Conservation (phyloP, 2,329 filamentous ascomycete genomes). For the Hypoxylon sp. region DNA sequence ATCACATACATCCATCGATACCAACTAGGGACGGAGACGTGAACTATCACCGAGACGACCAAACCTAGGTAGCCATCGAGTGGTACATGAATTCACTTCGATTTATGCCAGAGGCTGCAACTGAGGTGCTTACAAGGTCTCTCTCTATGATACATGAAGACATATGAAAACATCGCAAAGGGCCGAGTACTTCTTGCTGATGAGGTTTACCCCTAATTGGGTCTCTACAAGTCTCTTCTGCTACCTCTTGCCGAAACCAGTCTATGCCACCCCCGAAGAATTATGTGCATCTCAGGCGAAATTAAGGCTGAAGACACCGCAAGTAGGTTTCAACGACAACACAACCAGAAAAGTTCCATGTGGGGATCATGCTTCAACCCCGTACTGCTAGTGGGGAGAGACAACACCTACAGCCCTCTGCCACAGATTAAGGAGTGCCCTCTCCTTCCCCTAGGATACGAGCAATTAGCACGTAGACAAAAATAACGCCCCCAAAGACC, state of each 20-base stretch:
- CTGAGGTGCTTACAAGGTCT: slow-evolving; percentile 10
- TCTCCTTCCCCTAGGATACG: slow-evolving; percentile 74
- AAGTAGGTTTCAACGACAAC: not conserved
- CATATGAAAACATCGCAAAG: slow-evolving; percentile 14
- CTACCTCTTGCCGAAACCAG: slow-evolving; percentile 26
- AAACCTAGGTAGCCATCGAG: not conserved
- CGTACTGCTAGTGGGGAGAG: not conserved
- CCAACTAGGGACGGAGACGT: not conserved
- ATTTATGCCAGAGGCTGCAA: slow-evolving; percentile 1
- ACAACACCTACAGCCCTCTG: not conserved
- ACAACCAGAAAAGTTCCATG: slow-evolving; percentile 1
- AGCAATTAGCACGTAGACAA: slow-evolving; percentile 87
- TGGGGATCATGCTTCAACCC: not conserved
- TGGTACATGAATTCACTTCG: slow-evolving; percentile 7
- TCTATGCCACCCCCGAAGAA: slow-evolving; percentile 22
- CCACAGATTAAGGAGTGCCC: slow-evolving; percentile 25
- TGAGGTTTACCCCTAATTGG: not conserved
- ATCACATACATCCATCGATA: not conserved
- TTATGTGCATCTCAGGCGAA: slow-evolving; percentile 9
- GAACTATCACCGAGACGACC: not conserved
- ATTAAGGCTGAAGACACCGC: slow-evolving; percentile 1
- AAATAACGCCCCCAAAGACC: slow-evolving; percentile 77
- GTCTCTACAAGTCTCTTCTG: not conserved
- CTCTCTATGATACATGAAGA: slow-evolving; percentile 28
- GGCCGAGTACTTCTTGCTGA: slow-evolving; percentile 7